Percentiles rank a stretch among this genome's conserved stretches.
phyloP scores from a whole-genome alignment of 2,329 filamentous ascomycete genomes.

The Colletotrichum sp. region DNA sequence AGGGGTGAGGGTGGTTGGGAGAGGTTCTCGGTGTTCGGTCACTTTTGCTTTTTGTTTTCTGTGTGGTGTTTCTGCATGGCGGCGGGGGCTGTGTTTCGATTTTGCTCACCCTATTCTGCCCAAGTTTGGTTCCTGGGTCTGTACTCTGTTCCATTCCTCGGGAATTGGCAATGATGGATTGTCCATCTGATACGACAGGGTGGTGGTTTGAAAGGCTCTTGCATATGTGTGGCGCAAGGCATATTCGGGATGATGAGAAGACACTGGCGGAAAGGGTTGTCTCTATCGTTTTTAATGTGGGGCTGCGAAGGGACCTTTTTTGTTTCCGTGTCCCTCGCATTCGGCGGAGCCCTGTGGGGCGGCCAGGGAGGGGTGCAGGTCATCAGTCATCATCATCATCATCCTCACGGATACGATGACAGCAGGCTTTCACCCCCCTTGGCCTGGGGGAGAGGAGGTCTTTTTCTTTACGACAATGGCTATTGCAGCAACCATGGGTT shows the following conservation, averaged over 20 bases:
- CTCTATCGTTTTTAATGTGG: background rate
- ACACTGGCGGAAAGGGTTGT: background rate
- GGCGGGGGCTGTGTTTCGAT: constrained; percentile 1
- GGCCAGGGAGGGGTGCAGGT: background rate
- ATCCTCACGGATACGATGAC: background rate
- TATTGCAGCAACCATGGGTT: background rate
- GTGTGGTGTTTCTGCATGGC: constrained; percentile 7
- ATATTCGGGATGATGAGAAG: constrained; percentile 5
- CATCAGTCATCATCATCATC: background rate
- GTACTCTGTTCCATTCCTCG: background rate
- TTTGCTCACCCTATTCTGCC: background rate
- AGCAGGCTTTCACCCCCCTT: background rate
- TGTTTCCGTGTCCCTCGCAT: background rate
- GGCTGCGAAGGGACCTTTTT: background rate
- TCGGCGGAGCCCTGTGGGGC: background rate
- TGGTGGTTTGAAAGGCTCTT: background rate
- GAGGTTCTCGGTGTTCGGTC: background rate
- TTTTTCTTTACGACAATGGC: background rate
- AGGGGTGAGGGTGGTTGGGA: background rate
- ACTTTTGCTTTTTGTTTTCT: background rate
- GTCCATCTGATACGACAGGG: constrained; percentile 2
- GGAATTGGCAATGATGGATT: background rate
- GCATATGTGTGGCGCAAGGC: constrained; percentile 20
- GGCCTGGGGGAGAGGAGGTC: background rate
- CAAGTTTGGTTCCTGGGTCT: background rate